A percentile compares a stretch with the other conserved stretches of the same genome.
These are phyloP conservation scores for Colletotrichum sp. DNA, from an alignment of 2,329 filamentous ascomycete genomes.

Conservation along the genomic window DNA sequence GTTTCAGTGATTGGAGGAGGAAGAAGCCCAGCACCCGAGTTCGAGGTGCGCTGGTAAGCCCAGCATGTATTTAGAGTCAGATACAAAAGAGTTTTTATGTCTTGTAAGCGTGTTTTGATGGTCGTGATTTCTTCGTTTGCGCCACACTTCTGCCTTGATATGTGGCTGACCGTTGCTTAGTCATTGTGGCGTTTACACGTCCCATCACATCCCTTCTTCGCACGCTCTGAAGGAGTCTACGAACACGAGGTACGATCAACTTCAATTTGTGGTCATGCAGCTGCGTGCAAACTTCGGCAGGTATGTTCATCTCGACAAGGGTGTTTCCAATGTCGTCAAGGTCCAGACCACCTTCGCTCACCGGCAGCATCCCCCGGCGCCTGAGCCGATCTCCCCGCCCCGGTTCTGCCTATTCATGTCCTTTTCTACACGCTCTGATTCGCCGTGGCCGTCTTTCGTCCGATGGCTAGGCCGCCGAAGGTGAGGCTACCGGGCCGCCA, in stretches of 20 bases:
- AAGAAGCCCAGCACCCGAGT: neutral
- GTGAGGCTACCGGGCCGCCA: neutral
- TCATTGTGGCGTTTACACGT: neutral
- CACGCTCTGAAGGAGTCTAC: neutral
- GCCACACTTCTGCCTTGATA: neutral
- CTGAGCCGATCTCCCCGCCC: neutral
- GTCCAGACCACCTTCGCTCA: neutral
- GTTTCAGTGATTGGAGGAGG: neutral
- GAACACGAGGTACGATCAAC: neutral
- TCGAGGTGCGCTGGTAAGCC: conserved; percentile 6
- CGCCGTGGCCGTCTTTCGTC: neutral
- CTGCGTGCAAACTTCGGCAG: no score
- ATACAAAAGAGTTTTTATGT: conserved; percentile 8
- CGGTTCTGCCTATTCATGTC: neutral
- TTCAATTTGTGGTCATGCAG: neutral
- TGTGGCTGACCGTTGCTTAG: neutral
- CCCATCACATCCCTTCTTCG: neutral
- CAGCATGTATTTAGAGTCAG: conserved; percentile 9
- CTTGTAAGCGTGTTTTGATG: neutral
- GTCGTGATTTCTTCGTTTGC: neutral
- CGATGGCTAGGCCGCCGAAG: neutral
- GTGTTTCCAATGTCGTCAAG: neutral
- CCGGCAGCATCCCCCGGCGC: neutral
- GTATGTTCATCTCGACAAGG: neutral
- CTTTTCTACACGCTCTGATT: neutral